Conservation (phyloP, 1,284 basidiomycete genomes). For the Ceratobasidium sp. region DNA sequence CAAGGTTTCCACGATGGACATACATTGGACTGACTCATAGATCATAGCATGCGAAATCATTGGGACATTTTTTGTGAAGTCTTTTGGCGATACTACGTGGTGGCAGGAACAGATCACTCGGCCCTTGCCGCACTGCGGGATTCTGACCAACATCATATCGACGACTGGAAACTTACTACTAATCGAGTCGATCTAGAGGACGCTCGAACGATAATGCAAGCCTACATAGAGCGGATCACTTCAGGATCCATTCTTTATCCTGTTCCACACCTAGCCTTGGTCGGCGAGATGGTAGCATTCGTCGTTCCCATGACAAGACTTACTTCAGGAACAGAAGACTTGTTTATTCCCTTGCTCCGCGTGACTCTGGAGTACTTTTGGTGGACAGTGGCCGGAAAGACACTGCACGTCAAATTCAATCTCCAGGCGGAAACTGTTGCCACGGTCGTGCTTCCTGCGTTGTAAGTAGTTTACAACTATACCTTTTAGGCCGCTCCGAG, state of each 20-base stretch:
- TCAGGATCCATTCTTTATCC: neutral
- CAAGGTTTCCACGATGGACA: too few species aligned
- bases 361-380: slow-evolving; percentile 4
- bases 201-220: neutral
- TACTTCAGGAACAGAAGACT: neutral
- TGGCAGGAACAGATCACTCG: neutral
- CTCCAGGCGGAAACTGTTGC: neutral
- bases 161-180: neutral
- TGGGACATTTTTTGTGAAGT: too few species aligned
- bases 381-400: neutral
- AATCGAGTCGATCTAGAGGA: slow-evolving; percentile 17
- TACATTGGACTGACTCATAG: neutral
- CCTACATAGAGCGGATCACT: neutral
- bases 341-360: neutral
- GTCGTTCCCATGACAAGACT: neutral
- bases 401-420: too few species aligned
- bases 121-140: too few species aligned
- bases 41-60: neutral
- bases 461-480: neutral
- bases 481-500: neutral
- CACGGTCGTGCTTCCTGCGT: neutral
- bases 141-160: neutral
- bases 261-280: neutral
- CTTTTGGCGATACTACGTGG: neutral
- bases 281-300: neutral